Evolutionary conservation across 257 asterid genomes (phyloP), one percentile per base, ranked within the genome.

Genomic region (Solanum pimpinellifolium): DNA sequence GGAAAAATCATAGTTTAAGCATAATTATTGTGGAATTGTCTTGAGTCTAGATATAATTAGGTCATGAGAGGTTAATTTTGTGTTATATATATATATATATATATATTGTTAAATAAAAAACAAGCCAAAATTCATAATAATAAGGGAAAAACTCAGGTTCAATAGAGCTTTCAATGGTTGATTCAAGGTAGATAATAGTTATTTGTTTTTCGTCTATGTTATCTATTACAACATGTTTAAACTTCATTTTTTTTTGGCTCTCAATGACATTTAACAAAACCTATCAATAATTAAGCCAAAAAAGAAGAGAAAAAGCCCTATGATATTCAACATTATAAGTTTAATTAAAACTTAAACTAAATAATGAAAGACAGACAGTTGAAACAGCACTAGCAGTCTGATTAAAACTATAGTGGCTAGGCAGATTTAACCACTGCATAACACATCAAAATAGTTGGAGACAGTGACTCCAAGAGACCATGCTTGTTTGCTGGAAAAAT

Each of bases 401-500:
- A 42, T 73, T 72, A 86, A 35, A 62, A 81, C 66, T 29, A 87
- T 42, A 31, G n/a, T 23, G 65, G 85, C 39, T 52, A 23, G 86
- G 60, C 73, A 72, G 69, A 80, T 29, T 80, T 80, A 80, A 80
- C 20, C 27, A 49, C 29, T 29, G 35, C 60, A 76, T 42, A 76
- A 33, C 85, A 78, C 80, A 21, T 59, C 35, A 21, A 31, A 68
- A 20, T 23, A 27, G 49, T 59, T 41, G 65, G 68, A 86, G 89
- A 65, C 86, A 90, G 88, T 46, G 73, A 86, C 86, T 68, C 82
- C 86, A 62, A 83, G 77, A 87, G 92, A 90, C 93, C 94, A 91
- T 94, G 94, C 94, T 86, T 89, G 90, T 92, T 93, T 94, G 95
- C 92, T 78, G 97, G 97, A 91, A 83, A 44, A 90, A 29, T 87